Base-by-base conservation (phyloP, 495 filamentous ascomycete genomes). In the Hyaloscypha finlandica region DNA sequence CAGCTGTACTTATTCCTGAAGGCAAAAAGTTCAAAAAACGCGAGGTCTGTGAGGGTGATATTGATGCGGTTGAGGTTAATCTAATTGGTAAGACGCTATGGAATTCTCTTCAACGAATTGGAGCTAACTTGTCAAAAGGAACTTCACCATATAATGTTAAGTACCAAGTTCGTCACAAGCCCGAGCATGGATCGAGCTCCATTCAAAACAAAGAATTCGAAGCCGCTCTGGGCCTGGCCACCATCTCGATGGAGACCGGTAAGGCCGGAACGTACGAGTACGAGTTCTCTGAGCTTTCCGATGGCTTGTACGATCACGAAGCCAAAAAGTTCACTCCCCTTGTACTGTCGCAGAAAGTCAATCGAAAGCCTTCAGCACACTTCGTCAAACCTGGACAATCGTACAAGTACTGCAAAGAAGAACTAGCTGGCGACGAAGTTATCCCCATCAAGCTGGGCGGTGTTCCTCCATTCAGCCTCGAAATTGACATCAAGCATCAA, bases 41-140 rank as follows among this genome's bases (percentile, higher is more conserved):
- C n/a, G 88, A 90, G 68, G 87, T 99, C 60, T 99, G 95, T 71
- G 92, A 99, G 78, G 94, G 95, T 20, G 94, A 97, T 59, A 90
- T 94, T 67, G 94, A 97, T 73, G 85, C 87, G 31, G 85, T 97
- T 59, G 94, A 97, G 70, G 77, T 98, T 58, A 79, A 83, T 25
- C 83, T 99, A 66, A 83, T 83, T 67, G 94, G 94, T 82, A 88
- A 82, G 77, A 35, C n/a, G 37, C 35, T 53, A 52, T 59, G 9
- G 54, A 53, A 51, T 11, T 6, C 61, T 11, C 16, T 55, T 31
- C 6, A n/a, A 3, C 8, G 32, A 30, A 20, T 11, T 29, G 20
- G 19, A 19, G 20, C 4, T 63, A 63, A 68, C 51, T 73, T 56
- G 5, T 2, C 20, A 4, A 35, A 63, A 90, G 88, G 88, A n/a